Evolutionary conservation across 495 filamentous ascomycete species (phyloP), one percentile per base, ranked within the genome.

Genomic region (Aspergillus incahuasiensis): DNA sequence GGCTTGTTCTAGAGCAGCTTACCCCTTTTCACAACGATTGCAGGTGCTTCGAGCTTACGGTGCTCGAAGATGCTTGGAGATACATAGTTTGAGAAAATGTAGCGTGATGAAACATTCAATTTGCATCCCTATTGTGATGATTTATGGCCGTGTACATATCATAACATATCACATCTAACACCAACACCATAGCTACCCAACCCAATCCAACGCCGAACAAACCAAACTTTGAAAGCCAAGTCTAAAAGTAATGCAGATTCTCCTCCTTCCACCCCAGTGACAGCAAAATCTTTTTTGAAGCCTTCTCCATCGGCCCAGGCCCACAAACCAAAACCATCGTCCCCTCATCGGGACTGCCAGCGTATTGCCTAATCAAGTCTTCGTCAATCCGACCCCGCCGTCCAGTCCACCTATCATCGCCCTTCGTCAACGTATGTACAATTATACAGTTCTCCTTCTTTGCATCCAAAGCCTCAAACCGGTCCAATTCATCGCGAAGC

Each of bases 211-310:
- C 22, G 53, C 34, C 7, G 25, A 24, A 21, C n/a, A 40, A 38
- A 38, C 16, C 5, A 38, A 40, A 21, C 12, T 6, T 8, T 8
- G 25, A 40, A 21, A 34, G 4, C 13, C 35, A 16, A 12, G 24
- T 41, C 19, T 63, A 97, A 68, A 96, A 97, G 71, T 95, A 92
- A 57, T 95, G 67, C 45, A 97, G 66, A 72, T 96, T 83, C n/a
- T 82, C 77, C 62, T 91, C 86, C 38, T 64, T 68, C 90, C 91
- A 96, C 2, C 91, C 90, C 71, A 87, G 74, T 15, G 71, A 79
- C 53, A 80, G 77, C 56, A 96, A 79, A 32, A 82, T 78, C 43
- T 68, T 65, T 61, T 79, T 79, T 12, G 85, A 84, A 57, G 74
- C 82, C 68, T 85, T 85, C 72, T 96, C 90, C 74, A 97, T 75